phyloP scores from a whole-genome alignment of 352 stramenopile species.

The Blastocystis sp. region DNA sequence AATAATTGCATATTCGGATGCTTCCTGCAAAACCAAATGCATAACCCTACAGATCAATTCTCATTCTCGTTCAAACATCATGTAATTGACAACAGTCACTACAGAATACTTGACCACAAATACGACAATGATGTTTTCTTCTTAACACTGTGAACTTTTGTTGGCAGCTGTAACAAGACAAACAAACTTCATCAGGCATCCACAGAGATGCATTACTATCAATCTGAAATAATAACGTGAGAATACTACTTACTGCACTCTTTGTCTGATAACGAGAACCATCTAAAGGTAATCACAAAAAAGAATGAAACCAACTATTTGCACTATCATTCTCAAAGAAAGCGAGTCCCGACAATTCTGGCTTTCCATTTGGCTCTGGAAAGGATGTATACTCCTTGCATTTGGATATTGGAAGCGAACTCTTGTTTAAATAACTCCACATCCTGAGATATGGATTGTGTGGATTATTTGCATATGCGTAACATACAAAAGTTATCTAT shows the following conservation, averaged over 20 bases:
- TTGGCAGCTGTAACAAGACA: constrained; percentile 48
- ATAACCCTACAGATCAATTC: neutral
- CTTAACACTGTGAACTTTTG: constrained; percentile 49
- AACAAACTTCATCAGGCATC: constrained; percentile 59
- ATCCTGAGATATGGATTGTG: constrained; percentile 4
- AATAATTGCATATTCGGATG: constrained; percentile 57
- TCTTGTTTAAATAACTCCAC: constrained; percentile 26
- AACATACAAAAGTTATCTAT: neutral
- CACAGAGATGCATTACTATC: neutral
- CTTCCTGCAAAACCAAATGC: constrained; percentile 32
- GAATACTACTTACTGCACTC: neutral
- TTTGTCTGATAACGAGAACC: neutral
- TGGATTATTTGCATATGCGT: constrained; percentile 6
- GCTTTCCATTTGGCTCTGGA: constrained; percentile 47
- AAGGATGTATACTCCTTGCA: constrained; percentile 52
- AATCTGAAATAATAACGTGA: neutral
- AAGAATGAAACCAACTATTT: neutral
- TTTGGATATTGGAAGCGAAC: neutral
- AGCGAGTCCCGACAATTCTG: neutral
- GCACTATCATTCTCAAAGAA: constrained; percentile 7
- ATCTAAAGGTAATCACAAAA: neutral
- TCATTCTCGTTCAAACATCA: neutral
- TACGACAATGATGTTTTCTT: constrained; percentile 41
- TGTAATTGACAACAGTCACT: constrained; percentile 49
- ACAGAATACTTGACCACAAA: constrained; percentile 53